Percentiles rank a stretch among this genome's conserved stretches.
phyloP scores from a whole-genome alignment of 2,329 filamentous ascomycete species.

The Colletotrichum cordylinicola region DNA sequence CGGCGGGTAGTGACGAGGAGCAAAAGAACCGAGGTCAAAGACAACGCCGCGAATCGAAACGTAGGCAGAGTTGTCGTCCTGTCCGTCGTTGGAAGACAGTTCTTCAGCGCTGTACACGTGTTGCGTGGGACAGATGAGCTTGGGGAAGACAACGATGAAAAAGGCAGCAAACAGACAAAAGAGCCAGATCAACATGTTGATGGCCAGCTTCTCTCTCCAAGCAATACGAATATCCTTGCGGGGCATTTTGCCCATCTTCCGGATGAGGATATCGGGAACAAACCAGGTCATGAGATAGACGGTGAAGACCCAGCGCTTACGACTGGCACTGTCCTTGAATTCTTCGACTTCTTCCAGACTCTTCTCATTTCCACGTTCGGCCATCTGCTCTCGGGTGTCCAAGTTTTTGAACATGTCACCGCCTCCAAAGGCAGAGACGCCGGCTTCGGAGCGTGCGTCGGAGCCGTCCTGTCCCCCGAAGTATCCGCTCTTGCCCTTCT shows the following conservation, averaged over 20 bases:
- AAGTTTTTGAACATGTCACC: slow-evolving; percentile 99
- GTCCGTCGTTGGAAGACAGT: slow-evolving; percentile 75
- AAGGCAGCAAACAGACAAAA: slow-evolving; percentile 80
- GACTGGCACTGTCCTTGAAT: slow-evolving; percentile 74
- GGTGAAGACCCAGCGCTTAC: slow-evolving; percentile 89
- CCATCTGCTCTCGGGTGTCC: slow-evolving; percentile 92
- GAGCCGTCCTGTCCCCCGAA: slow-evolving; percentile 78
- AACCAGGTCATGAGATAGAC: slow-evolving; percentile 87
- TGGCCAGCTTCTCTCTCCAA: slow-evolving; percentile 97
- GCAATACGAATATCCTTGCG: slow-evolving; percentile 91
- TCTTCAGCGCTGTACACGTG: slow-evolving; percentile 84
- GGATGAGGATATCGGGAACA: slow-evolving; percentile 84
- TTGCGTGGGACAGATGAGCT: slow-evolving; percentile 89
- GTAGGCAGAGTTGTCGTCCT: slow-evolving; percentile 68
- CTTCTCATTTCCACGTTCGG: slow-evolving; percentile 92
- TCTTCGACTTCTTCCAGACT: slow-evolving; percentile 91
- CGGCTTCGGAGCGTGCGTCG: slow-evolving; percentile 89
- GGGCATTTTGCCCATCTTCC: slow-evolving; percentile 79
- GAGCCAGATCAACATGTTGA: slow-evolving; percentile 97
- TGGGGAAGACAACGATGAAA: slow-evolving; percentile 88
- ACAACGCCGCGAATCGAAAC: slow-evolving; percentile 88
- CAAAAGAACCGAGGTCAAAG: slow-evolving; percentile 79
- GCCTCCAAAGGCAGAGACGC: slow-evolving; percentile 85
- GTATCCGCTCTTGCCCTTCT: slow-evolving; percentile 80
- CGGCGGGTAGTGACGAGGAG: slow-evolving; percentile 78